Evolutionary conservation across 306 rosid species (phyloP).

Genomic region (Comarum palustre): DNA sequence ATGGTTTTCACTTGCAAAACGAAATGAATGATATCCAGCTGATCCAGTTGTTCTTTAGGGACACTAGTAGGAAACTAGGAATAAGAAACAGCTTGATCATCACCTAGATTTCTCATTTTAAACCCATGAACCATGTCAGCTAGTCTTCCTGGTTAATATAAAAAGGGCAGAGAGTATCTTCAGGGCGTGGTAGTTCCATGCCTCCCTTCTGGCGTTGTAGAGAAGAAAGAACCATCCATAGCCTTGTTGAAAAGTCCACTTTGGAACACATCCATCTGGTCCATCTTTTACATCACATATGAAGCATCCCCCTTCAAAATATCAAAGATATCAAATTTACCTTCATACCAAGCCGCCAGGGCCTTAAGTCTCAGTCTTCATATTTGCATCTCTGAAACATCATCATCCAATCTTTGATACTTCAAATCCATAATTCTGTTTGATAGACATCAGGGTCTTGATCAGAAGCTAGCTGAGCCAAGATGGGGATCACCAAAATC

Average conservation of each 20-base stretch:
- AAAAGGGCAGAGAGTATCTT: not conserved
- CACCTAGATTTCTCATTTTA: not conserved
- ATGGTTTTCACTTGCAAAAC: not conserved
- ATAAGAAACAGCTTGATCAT: not conserved
- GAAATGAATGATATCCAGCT: not conserved
- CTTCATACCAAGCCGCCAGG: not conserved
- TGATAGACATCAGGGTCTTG: not conserved
- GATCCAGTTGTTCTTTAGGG: not conserved
- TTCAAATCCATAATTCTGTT: not conserved
- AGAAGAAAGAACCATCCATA: not conserved
- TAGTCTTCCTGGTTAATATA: not conserved
- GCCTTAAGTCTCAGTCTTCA: not conserved
- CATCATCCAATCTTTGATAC: not conserved
- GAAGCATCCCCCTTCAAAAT: not conserved
- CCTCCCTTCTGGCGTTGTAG: not conserved
- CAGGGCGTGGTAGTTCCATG: not conserved
- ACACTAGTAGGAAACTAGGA: too few species aligned
- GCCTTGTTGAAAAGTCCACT: slow-evolving; percentile 22
- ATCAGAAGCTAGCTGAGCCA: slow-evolving; percentile 4
- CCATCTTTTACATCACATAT: not conserved
- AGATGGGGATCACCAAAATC: slow-evolving; percentile 34
- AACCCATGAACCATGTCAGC: not conserved
- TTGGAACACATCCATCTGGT: not conserved
- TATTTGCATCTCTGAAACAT: slow-evolving; percentile 1
- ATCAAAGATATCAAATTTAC: not conserved